These are phyloP conservation scores for Trichoderma hamatum DNA, from an alignment of 2,329 filamentous ascomycete genomes.

Conservation along the genomic window DNA sequence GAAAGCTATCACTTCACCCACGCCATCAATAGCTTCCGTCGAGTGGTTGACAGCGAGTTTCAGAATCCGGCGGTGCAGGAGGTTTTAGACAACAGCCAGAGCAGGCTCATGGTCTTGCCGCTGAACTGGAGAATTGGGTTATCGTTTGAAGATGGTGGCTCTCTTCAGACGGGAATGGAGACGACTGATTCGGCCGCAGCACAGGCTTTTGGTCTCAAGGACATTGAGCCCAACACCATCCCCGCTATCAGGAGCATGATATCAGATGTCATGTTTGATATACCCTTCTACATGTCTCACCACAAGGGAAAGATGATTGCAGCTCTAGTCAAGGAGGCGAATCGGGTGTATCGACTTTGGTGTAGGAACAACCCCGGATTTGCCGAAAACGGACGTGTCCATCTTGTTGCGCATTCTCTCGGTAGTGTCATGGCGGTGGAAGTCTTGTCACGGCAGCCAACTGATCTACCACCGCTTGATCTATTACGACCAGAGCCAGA, in stretches of 20 bases:
- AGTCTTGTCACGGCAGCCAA: slow-evolving; percentile 87
- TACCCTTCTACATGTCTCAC: slow-evolving; percentile 95
- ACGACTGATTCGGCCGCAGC: slow-evolving; percentile 53
- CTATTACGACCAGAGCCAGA: slow-evolving; percentile 46
- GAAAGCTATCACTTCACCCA: slow-evolving; percentile 98
- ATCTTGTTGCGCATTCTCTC: slow-evolving; percentile 90
- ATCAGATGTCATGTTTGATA: slow-evolving; percentile 97
- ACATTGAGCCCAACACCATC: slow-evolving; percentile 89
- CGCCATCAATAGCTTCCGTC: slow-evolving; percentile 86
- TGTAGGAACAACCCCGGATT: slow-evolving; percentile 92
- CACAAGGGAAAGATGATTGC: slow-evolving; percentile 95
- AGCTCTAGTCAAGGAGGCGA: slow-evolving; percentile 86
- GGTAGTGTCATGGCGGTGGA: slow-evolving; percentile 95
- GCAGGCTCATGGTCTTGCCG: slow-evolving; percentile 90
- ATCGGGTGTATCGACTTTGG: slow-evolving; percentile 94
- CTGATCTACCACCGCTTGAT: slow-evolving; percentile 59
- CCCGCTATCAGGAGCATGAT: slow-evolving; percentile 93
- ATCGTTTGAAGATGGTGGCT: slow-evolving; percentile 80
- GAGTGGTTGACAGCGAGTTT: slow-evolving; percentile 84
- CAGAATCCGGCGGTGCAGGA: slow-evolving; percentile 72
- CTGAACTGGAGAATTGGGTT: slow-evolving; percentile 92
- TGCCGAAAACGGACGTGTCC: slow-evolving; percentile 76
- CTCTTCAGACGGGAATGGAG: slow-evolving; percentile 56
- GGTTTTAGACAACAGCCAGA: slow-evolving; percentile 74
- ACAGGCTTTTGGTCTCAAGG: slow-evolving; percentile 69